Conservation (phyloP, 768 basidiomycete genomes). For the Boletus reticulatus region DNA sequence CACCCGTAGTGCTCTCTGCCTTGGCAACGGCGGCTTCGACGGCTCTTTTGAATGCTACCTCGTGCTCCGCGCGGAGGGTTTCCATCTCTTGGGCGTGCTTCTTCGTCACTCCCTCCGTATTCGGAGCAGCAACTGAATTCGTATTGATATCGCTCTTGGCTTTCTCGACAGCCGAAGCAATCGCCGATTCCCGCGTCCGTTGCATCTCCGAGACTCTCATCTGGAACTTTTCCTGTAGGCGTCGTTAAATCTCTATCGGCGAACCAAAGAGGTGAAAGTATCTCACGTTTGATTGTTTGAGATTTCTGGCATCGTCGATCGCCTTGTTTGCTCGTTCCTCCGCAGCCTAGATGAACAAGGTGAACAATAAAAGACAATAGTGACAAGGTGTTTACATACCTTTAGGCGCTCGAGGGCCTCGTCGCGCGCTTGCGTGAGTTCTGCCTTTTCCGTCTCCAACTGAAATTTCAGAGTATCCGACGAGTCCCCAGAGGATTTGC, state of each 20-base stretch:
- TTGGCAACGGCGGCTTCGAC: constrained; percentile 43
- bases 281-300: constrained; percentile 34
- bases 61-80: constrained; percentile 53
- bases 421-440: constrained; percentile 55
- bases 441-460: constrained; percentile 62
- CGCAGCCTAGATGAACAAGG: constrained; percentile 30
- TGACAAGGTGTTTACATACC: constrained; percentile 34
- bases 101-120: constrained; percentile 41
- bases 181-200: constrained; percentile 49
- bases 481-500: constrained; percentile 20
- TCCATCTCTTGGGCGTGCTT: constrained; percentile 62
- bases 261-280: background rate
- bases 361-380: background rate
- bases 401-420: constrained; percentile 59
- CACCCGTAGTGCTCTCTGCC: constrained; percentile 33
- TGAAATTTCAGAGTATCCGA: constrained; percentile 35
- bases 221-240: constrained; percentile 59
- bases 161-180: constrained; percentile 59
- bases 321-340: constrained; percentile 45
- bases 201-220: constrained; percentile 50
- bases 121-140: constrained; percentile 17
- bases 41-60: constrained; percentile 51
- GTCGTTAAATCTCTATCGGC: background rate
- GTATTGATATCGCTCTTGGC: constrained; percentile 45
- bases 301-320: constrained; percentile 41